Evolutionary conservation across 192 early-diverging fungal species (phyloP).

Genomic region (Helicostylum pulchrum): DNA sequence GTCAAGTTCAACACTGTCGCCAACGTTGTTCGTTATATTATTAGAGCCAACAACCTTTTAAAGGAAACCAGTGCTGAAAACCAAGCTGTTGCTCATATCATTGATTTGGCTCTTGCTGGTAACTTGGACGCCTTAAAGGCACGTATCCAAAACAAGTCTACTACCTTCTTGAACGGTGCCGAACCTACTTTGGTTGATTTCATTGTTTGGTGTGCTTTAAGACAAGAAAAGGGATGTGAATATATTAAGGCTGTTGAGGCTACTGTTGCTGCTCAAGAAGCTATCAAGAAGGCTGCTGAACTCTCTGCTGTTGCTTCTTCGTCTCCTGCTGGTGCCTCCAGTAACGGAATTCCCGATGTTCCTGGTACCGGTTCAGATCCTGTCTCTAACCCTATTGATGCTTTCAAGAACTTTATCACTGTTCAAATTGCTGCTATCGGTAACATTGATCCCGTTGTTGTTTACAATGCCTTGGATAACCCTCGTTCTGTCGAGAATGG

Average conservation of each 20-base stretch:
- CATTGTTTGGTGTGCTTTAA: conserved; percentile 19
- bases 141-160: not conserved
- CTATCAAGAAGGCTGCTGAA: not conserved
- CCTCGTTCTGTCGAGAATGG: conserved; percentile 61
- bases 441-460: conserved; percentile 41
- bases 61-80: conserved; percentile 18
- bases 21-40: conserved; percentile 20
- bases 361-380: conserved; percentile 45
- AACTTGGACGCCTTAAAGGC: not conserved
- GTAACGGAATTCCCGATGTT: conserved; percentile 8
- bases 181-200: conserved; percentile 15
- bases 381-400: conserved; percentile 51
- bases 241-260: conserved; percentile 20
- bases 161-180: conserved; percentile 12
- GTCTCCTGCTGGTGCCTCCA: not conserved
- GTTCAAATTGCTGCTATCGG: conserved; percentile 54
- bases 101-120: conserved; percentile 12
- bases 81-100: conserved; percentile 13
- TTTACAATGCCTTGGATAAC: conserved; percentile 57
- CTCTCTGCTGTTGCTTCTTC: not conserved
- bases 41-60: conserved; percentile 11
- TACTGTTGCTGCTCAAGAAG: conserved; percentile 13
- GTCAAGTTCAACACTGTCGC: not conserved
- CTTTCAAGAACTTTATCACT: conserved; percentile 64
- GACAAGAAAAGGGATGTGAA: not conserved